These are phyloP conservation scores for Penicillium fimorum DNA, from an alignment of 495 filamentous ascomycete genomes.

Conservation along the genomic window DNA sequence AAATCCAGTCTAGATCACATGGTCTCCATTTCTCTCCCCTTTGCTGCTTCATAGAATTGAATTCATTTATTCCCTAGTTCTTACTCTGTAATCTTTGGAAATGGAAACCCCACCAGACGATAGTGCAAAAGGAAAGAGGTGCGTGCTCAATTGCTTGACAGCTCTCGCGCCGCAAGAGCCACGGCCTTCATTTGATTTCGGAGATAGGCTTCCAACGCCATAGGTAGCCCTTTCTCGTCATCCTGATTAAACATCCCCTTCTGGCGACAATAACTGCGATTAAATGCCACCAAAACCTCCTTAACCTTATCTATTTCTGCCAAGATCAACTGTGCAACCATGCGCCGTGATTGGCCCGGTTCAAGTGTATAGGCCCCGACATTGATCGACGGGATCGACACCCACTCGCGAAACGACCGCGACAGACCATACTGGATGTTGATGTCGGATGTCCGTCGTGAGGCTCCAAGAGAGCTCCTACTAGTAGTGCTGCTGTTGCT, in stretches of 20 bases:
- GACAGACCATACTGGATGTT: neutral
- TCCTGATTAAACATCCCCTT: neutral
- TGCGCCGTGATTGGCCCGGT: neutral
- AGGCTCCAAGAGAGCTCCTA: neutral
- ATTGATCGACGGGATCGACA: conserved; percentile 1
- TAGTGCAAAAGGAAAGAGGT: no score
- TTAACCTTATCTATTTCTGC: conserved; percentile 2
- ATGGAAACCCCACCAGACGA: neutral
- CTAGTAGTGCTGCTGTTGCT: neutral
- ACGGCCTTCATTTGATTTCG: conserved; percentile 2
- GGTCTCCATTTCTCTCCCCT: no score
- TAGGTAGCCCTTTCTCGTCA: neutral
- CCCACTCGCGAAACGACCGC: neutral
- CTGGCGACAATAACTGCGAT: conserved; percentile 2
- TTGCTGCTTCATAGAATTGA: no score
- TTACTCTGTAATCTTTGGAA: no score
- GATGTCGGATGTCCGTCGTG: neutral
- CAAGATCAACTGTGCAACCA: neutral
- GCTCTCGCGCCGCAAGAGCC: conserved; percentile 1
- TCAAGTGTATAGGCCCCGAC: conserved; percentile 1
- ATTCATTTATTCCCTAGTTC: no score
- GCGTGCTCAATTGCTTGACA: no score
- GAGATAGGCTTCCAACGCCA: conserved; percentile 1
- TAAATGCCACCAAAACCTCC: neutral
- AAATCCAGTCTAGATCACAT: no score